Evolutionary conservation across 2,329 filamentous ascomycete genomes (phyloP).

Genomic region (Trichophyton verrucosum): DNA sequence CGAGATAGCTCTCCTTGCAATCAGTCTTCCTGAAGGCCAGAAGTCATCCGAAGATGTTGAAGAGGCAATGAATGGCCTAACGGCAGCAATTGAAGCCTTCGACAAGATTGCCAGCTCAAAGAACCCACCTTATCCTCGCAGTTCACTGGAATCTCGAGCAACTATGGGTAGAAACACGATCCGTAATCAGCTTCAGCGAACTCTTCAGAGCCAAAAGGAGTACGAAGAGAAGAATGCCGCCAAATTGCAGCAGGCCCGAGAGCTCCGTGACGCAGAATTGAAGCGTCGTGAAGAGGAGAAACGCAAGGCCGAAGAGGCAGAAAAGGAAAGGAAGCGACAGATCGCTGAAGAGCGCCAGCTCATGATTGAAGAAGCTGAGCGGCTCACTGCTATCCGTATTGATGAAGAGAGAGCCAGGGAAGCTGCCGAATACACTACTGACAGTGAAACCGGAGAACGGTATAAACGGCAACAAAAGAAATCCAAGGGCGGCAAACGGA

Average conservation of each 20-base stretch:
- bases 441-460: slow-evolving; percentile 69
- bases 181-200: slow-evolving; percentile 77
- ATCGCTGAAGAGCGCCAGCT: slow-evolving; percentile 75
- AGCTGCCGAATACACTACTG: slow-evolving; percentile 69
- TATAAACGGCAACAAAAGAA: slow-evolving; percentile 60
- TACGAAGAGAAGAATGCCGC: slow-evolving; percentile 89
- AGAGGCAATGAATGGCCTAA: slow-evolving; percentile 65
- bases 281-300: slow-evolving; percentile 65
- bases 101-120: slow-evolving; percentile 48
- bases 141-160: slow-evolving; percentile 84
- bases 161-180: slow-evolving; percentile 97
- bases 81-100: slow-evolving; percentile 66
- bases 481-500: slow-evolving; percentile 45
- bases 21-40: slow-evolving; percentile 60
- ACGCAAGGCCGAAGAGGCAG: slow-evolving; percentile 52
- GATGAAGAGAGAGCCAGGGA: slow-evolving; percentile 57
- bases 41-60: slow-evolving; percentile 70
- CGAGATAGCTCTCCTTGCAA: slow-evolving; percentile 73
- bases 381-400: slow-evolving; percentile 55
- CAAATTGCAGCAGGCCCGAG: slow-evolving; percentile 69
- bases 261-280: slow-evolving; percentile 68
- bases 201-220: slow-evolving; percentile 69
- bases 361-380: slow-evolving; percentile 64
- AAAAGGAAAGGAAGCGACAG: slow-evolving; percentile 63
- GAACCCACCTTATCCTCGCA: slow-evolving; percentile 72